A percentile compares a stretch with the other conserved stretches of the same genome.
phyloP scores from a whole-genome alignment of 2,329 filamentous ascomycete genomes.

The Coleophoma crateriformis region DNA sequence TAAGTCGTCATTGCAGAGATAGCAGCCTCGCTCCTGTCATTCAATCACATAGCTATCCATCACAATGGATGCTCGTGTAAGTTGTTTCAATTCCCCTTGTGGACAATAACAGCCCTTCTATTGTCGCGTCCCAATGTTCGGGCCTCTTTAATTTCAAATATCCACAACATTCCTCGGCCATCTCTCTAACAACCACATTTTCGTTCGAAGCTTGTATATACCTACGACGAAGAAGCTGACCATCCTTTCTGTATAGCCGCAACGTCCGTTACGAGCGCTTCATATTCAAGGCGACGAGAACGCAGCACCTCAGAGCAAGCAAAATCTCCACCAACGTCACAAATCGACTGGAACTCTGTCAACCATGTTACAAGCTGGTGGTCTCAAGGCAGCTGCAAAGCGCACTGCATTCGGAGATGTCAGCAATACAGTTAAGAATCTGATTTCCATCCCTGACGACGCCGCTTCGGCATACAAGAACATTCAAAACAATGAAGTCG shows the following conservation, averaged over 20 bases:
- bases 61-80: conserved; percentile 37
- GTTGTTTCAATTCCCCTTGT: conserved; percentile 12
- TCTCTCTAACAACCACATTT: conserved; percentile 14
- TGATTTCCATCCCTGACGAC: conserved; percentile 47
- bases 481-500: conserved; percentile 9
- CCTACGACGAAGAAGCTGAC: conserved; percentile 9
- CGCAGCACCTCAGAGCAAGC: conserved; percentile 43
- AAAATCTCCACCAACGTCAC: conserved; percentile 69
- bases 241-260: conserved; percentile 49
- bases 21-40: conserved; percentile 8
- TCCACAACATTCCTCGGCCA: conserved; percentile 14
- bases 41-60: conserved; percentile 11
- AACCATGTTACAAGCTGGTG: conserved; percentile 42
- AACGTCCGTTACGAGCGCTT: conserved; percentile 54
- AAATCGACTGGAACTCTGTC: conserved; percentile 69
- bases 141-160: background rate
- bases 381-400: conserved; percentile 62
- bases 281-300: conserved; percentile 69
- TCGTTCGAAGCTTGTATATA: conserved; percentile 1
- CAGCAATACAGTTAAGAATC: conserved; percentile 55
- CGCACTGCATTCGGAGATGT: conserved; percentile 78
- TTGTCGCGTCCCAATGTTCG: conserved; percentile 1
- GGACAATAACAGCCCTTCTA: background rate
- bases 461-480: conserved; percentile 42
- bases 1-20: no score